phyloP scores from a whole-genome alignment of 2,329 filamentous ascomycete species.

The Claviceps digitariae region DNA sequence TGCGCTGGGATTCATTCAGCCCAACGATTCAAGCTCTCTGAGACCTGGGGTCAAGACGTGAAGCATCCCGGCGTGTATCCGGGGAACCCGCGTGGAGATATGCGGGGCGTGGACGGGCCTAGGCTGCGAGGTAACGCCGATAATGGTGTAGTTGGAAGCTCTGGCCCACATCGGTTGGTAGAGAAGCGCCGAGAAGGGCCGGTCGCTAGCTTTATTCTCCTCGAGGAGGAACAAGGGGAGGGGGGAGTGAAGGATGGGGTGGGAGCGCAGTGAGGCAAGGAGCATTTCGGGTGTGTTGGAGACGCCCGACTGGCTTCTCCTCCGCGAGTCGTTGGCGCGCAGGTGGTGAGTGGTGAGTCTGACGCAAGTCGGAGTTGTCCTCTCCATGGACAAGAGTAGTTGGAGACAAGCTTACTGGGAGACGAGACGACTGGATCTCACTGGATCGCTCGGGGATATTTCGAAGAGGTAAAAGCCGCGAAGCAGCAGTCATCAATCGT shows the following conservation, averaged over 20 bases:
- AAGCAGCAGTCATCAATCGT: neutral
- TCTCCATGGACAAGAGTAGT: neutral
- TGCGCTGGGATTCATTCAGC: neutral
- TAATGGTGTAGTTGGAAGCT: constrained; percentile 4
- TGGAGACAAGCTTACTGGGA: neutral
- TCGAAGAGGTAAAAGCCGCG: neutral
- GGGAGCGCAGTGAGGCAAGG: neutral
- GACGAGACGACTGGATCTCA: neutral
- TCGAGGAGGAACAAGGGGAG: neutral
- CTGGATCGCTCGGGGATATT: no score
- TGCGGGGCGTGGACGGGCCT: constrained; percentile 8
- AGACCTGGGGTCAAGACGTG: neutral
- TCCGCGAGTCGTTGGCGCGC: neutral
- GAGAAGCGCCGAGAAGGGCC: constrained; percentile 25
- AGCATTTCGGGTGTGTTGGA: neutral
- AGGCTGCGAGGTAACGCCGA: constrained; percentile 22
- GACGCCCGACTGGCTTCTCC: neutral
- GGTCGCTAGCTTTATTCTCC: constrained; percentile 5
- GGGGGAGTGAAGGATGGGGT: neutral
- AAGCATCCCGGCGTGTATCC: constrained; percentile 11
- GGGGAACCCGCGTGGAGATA: constrained; percentile 15
- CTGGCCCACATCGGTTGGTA: constrained; percentile 6
- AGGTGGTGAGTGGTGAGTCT: no score
- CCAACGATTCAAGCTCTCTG: neutral
- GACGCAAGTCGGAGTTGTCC: no score